These are phyloP conservation scores for Trypanosoma cruzi DNA, from an alignment of 208 protist species.

Conservation along the genomic window DNA sequence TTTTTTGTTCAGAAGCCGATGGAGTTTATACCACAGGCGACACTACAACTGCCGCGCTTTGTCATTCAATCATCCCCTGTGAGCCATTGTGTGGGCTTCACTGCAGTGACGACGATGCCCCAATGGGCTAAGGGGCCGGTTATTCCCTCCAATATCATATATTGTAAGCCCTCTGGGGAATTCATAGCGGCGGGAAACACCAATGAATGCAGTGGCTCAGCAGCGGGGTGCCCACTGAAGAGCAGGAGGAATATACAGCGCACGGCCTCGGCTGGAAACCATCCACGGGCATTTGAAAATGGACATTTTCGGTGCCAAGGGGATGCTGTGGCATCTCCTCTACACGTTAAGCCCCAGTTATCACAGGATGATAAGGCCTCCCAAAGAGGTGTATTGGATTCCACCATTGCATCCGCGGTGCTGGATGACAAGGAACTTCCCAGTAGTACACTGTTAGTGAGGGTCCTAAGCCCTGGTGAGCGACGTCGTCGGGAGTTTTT, in stretches of 20 bases:
- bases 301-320: background rate
- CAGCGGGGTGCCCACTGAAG: background rate
- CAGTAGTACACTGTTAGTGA: slow-evolving; percentile 26
- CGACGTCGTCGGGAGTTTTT: background rate
- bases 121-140: background rate
- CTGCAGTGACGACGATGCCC: background rate
- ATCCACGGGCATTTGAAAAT: background rate
- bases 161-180: background rate
- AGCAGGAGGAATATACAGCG: background rate
- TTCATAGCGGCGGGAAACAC: background rate
- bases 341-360: background rate
- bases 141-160: background rate
- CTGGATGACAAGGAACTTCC: slow-evolving; percentile 18
- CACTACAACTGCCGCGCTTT: background rate
- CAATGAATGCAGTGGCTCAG: background rate
- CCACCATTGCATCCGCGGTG: background rate
- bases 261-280: background rate
- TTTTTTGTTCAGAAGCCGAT: background rate
- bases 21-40: background rate
- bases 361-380: background rate
- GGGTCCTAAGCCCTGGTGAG: background rate
- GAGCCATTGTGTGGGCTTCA: background rate
- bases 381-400: background rate
- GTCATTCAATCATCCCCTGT: background rate
- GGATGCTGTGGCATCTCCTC: background rate